These are phyloP conservation scores for Linanthus parryae DNA, from an alignment of 148 eudicot genomes.

Conservation along the genomic window DNA sequence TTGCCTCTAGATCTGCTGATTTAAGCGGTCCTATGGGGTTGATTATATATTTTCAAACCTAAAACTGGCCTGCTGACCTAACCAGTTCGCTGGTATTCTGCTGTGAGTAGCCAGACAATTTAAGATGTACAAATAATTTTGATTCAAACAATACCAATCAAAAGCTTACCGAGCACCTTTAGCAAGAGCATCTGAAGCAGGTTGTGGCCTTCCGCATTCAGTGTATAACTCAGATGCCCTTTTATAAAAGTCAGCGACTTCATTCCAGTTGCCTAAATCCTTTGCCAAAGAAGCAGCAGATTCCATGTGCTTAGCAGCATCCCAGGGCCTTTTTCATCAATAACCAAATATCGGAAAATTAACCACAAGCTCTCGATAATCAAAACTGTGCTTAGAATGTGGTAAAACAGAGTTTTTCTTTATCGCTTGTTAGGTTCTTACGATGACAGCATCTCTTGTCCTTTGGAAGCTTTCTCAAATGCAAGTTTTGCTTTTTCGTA, in stretches of 20 bases:
- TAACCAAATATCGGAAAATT: slow-evolving; percentile 11
- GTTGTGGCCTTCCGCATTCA: slow-evolving; percentile 81
- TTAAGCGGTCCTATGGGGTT: too few relatives aligned
- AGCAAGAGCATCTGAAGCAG: slow-evolving; percentile 89
- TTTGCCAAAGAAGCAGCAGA: slow-evolving; percentile 81
- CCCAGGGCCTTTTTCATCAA: slow-evolving; percentile 60
- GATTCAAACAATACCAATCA: too few relatives aligned
- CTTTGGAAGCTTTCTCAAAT: slow-evolving; percentile 87
- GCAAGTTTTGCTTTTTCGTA: slow-evolving; percentile 72
- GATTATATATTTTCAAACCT: too few relatives aligned
- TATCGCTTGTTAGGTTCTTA: too few relatives aligned
- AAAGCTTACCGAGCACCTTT: slow-evolving; percentile 74
- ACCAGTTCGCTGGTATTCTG: too few relatives aligned
- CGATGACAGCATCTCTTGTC: slow-evolving; percentile 86
- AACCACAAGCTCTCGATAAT: too few relatives aligned
- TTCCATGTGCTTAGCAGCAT: slow-evolving; percentile 90
- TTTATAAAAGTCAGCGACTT: slow-evolving; percentile 72
- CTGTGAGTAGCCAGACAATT: too few relatives aligned
- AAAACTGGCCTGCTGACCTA: too few relatives aligned
- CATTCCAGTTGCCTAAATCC: slow-evolving; percentile 62
- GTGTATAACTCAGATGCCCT: slow-evolving; percentile 64
- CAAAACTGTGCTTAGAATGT: too few relatives aligned
- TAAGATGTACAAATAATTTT: too few relatives aligned
- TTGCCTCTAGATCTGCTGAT: too few relatives aligned
- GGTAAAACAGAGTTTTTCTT: too few relatives aligned